Base-by-base conservation (phyloP, 345 rosid species). In the Eutrema yunnanense region DNA sequence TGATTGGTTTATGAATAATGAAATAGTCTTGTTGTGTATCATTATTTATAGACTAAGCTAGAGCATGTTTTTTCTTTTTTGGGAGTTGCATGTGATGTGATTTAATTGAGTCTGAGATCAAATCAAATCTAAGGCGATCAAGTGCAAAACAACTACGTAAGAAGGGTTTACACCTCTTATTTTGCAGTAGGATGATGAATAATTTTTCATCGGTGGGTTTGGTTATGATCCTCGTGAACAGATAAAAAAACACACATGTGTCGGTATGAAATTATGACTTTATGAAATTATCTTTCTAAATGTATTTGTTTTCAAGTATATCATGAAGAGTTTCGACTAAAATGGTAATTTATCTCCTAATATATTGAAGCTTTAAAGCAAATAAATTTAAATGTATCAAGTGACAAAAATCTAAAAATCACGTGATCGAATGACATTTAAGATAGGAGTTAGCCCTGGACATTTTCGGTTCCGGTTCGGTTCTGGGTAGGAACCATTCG, bases 131-230 rank as follows among this genome's bases (percentile, higher is more conserved):
- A 62, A 73, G 64, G 49, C 7, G 19, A 44, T 32, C 56, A 73
- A 54, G 27, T 47, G 27, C 48, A 73, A 40, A 63, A 64, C 3
- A 19, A 64, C 48, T 55, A 73, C 65, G 26, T 55, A 54, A 22
- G 14, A 64, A 36, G 14, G 36, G 16, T n/a, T 37, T 9, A 73
- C 58, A 73, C 77, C 71, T 73, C 58, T 65, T 36, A 8, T 5
- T 27, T 11, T 46, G 32, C 3, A 0, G 27, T 19, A 14, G 19
- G 60, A 32, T 5, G 7, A 38, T 71, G 48, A 27, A 40, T 2
- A 49, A 69, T 6, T 59, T 59, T 71, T 50, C 51, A 71, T 60
- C 60, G 67, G 74, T 50, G 67, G 11, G 40, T 10, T 33, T 48
- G 34, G 49, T 48, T 36, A 70, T 27, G 41, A 58, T 70, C 29